phyloP scores from a whole-genome alignment of 2,329 filamentous ascomycete genomes.

The Fusarium drepaniforme region DNA sequence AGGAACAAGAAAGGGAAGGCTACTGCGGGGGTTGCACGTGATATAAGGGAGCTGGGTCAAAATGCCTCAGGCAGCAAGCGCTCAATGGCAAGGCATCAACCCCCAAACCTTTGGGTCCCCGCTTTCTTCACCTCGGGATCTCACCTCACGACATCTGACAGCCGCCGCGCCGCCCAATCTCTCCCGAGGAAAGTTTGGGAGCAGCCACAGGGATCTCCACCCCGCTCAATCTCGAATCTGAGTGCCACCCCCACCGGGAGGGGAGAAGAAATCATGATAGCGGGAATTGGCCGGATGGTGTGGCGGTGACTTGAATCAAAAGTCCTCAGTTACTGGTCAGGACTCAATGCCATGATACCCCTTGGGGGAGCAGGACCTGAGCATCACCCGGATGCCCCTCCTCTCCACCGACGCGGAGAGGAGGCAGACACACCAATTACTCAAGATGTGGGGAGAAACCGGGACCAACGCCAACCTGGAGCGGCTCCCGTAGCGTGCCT shows the following conservation, averaged over 20 bases:
- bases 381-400: constrained; percentile 3
- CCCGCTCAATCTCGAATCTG: constrained; percentile 40
- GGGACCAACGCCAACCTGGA: constrained; percentile 27
- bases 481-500: constrained; percentile 33
- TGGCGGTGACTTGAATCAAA: not conserved
- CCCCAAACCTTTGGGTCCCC: constrained; percentile 25
- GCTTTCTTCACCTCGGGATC: constrained; percentile 28
- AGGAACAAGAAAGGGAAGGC: not conserved
- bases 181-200: not conserved
- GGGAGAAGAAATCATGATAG: constrained; percentile 16
- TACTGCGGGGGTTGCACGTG: constrained; percentile 5
- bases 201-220: constrained; percentile 4
- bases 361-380: constrained; percentile 28
- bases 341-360: constrained; percentile 2
- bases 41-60: not conserved
- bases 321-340: constrained; percentile 12
- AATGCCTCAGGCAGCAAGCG: constrained; percentile 4
- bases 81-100: constrained; percentile 5
- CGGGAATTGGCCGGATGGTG: constrained; percentile 19
- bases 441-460: constrained; percentile 45
- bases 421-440: constrained; percentile 19
- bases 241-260: constrained; percentile 42
- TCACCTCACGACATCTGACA: constrained; percentile 19
- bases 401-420: constrained; percentile 25
- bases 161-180: not conserved